Conservation (phyloP, 495 filamentous ascomycete species). For the Poronia punctata region DNA sequence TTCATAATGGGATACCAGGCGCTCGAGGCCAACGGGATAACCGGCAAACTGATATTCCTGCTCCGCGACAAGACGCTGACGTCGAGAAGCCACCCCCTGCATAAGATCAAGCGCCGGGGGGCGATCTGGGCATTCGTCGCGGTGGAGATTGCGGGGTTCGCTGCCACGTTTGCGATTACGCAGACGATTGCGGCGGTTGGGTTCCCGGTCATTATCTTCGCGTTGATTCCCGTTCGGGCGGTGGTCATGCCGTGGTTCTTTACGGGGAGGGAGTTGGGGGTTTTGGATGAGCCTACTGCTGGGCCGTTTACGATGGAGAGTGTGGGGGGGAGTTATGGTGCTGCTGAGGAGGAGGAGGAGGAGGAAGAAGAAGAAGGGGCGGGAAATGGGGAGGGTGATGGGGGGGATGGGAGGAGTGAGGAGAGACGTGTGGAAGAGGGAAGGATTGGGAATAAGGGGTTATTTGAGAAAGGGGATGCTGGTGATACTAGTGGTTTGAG, state of each 20-base stretch:
- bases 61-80: conserved; percentile 60
- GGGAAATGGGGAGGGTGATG: conserved; percentile 1
- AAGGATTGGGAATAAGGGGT: conserved; percentile 9
- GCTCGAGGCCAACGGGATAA: conserved; percentile 77
- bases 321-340: conserved; percentile 58
- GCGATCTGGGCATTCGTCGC: conserved; percentile 72
- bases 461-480: conserved; percentile 2
- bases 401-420: conserved; percentile 17
- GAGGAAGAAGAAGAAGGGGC: conserved; percentile 4
- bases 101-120: conserved; percentile 47
- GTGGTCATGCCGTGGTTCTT: conserved; percentile 69
- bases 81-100: conserved; percentile 58
- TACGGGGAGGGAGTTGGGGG: conserved; percentile 54
- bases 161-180: conserved; percentile 85
- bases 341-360: not conserved
- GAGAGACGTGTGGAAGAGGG: conserved; percentile 32
- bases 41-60: conserved; percentile 71
- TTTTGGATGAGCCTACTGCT: conserved; percentile 75
- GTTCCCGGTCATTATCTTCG: conserved; percentile 81
- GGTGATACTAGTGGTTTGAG: conserved; percentile 4
- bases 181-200: conserved; percentile 93
- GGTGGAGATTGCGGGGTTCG: conserved; percentile 75
- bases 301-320: conserved; percentile 82
- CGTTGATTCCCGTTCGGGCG: conserved; percentile 70
- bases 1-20: conserved; percentile 90